These are phyloP conservation scores for Leishmania aethiopica DNA, from an alignment of 208 protist species.

Conservation along the genomic window DNA sequence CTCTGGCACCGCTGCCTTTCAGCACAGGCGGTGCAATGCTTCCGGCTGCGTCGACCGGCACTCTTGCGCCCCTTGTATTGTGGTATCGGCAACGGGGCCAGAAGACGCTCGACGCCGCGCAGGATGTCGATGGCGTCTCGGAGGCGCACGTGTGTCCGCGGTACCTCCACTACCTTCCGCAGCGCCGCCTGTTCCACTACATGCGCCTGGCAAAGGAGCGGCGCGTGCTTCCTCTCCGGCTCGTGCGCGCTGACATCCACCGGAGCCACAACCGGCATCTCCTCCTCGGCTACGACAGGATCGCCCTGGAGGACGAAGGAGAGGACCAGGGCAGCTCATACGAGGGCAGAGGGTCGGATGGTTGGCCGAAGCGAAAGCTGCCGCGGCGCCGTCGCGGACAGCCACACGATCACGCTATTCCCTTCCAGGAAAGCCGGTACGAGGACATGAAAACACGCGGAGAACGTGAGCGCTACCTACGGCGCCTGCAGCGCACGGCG, in stretches of 20 bases:
- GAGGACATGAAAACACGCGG: conserved; percentile 39
- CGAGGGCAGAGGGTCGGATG: neutral
- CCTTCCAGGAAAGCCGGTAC: conserved; percentile 15
- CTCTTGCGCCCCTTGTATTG: conserved; percentile 8
- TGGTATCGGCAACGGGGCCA: conserved; percentile 17
- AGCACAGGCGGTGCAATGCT: neutral
- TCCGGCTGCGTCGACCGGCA: neutral
- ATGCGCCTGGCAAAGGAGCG: conserved; percentile 70
- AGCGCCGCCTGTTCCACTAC: conserved; percentile 52
- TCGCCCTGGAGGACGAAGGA: conserved; percentile 22
- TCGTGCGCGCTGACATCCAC: conserved; percentile 51
- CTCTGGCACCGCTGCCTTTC: neutral
- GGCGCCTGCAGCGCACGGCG: conserved; percentile 50
- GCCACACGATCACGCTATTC: neutral
- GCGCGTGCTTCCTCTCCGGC: conserved; percentile 59
- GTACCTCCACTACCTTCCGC: conserved; percentile 30
- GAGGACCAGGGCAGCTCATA: neutral
- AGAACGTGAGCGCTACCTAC: conserved; percentile 41
- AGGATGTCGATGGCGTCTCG: conserved; percentile 9
- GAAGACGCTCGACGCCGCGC: neutral
- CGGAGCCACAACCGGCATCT: conserved; percentile 58
- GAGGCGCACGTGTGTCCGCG: conserved; percentile 24
- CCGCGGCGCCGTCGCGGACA: conserved; percentile 5
- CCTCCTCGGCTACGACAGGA: conserved; percentile 66
- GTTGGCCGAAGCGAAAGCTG: conserved; percentile 25